Conservation (phyloP, 495 filamentous ascomycete species). For the Talaromyces adpressus region DNA sequence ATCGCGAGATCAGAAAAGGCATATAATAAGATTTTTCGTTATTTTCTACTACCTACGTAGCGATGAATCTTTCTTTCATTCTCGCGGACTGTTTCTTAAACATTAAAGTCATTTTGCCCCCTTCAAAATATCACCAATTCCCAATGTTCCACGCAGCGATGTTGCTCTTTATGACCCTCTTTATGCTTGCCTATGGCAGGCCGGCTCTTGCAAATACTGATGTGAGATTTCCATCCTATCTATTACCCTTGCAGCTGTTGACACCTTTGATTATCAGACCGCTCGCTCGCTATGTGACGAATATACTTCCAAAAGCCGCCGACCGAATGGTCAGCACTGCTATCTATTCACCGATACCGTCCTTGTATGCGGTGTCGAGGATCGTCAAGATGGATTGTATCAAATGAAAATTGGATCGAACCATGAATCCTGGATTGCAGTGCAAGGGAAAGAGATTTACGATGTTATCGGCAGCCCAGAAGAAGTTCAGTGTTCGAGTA, state of each 20-base stretch:
- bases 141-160: neutral
- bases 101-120: neutral
- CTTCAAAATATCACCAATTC: neutral
- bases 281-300: neutral
- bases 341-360: neutral
- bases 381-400: neutral
- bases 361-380: neutral
- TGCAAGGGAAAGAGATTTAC: neutral
- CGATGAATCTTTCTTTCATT: neutral
- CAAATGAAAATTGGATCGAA: neutral
- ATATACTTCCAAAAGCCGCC: neutral
- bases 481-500: neutral
- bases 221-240: neutral
- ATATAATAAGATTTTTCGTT: neutral
- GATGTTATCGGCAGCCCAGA: neutral
- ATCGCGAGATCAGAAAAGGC: neutral
- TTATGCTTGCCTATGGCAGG: neutral
- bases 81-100: neutral
- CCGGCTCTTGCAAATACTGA: neutral
- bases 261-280: neutral
- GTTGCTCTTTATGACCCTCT: neutral
- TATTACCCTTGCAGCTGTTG: neutral
- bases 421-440: neutral
- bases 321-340: neutral
- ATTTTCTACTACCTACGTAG: neutral